Conservation (phyloP, 2,329 filamentous ascomycete genomes). For the Penicillium olsonii region DNA sequence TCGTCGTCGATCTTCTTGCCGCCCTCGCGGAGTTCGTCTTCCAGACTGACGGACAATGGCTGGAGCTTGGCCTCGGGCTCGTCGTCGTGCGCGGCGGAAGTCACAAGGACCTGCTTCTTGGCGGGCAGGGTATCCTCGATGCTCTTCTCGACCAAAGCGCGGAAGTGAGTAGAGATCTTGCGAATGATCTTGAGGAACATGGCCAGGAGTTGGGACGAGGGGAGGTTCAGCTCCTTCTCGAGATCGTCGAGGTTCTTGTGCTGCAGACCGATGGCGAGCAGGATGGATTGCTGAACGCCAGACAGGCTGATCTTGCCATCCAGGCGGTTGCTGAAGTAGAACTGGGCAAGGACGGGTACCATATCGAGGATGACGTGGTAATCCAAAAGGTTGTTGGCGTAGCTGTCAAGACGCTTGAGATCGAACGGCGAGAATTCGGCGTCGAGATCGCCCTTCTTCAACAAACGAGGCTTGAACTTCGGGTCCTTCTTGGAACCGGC, state of each 20-base stretch:
- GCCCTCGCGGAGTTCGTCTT: conserved; percentile 82
- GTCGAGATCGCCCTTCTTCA: conserved; percentile 78
- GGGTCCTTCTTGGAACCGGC: conserved; percentile 68
- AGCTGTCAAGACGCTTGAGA: conserved; percentile 90
- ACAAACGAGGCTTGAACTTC: conserved; percentile 52
- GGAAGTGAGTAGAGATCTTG: conserved; percentile 81
- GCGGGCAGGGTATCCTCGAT: conserved; percentile 67
- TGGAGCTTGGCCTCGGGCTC: conserved; percentile 64
- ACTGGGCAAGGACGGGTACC: conserved; percentile 74
- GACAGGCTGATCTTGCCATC: conserved; percentile 68
- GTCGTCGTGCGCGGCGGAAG: conserved; percentile 65
- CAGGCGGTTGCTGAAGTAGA: conserved; percentile 83
- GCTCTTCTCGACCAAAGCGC: conserved; percentile 71
- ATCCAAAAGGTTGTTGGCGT: conserved; percentile 95
- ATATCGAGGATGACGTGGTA: conserved; percentile 97
- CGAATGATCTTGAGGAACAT: conserved; percentile 97
- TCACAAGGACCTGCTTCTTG: conserved; percentile 43
- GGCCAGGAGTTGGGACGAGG: conserved; percentile 77
- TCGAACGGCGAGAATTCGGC: conserved; percentile 83
- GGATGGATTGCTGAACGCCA: conserved; percentile 80
- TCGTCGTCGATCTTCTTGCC: conserved; percentile 73
- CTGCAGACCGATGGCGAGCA: conserved; percentile 89
- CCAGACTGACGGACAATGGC: conserved; percentile 69
- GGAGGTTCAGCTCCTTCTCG: conserved; percentile 74
- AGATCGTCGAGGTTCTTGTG: conserved; percentile 81